Percentiles rank a stretch among this genome's conserved stretches.
These are phyloP conservation scores for Aspergillus sp. DNA, from an alignment of 2,329 filamentous ascomycete species.

Conservation along the genomic window DNA sequence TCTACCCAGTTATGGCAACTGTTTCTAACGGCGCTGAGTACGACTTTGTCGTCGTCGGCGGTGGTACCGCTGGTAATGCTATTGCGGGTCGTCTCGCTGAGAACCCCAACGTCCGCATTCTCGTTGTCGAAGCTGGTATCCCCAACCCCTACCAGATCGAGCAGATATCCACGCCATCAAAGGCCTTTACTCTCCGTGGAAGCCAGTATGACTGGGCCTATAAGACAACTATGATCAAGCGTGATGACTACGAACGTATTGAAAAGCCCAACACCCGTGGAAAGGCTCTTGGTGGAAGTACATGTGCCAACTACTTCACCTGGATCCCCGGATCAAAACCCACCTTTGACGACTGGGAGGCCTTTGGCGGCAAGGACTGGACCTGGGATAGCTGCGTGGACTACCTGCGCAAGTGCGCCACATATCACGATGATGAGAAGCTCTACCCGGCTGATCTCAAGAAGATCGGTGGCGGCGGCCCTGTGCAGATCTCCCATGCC, in stretches of 20 bases:
- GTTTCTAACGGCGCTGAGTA: slow-evolving; percentile 11
- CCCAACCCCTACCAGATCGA: slow-evolving; percentile 52
- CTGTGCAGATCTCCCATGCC: slow-evolving; percentile 55
- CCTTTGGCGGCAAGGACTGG: slow-evolving; percentile 52
- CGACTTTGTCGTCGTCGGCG: slow-evolving; percentile 34
- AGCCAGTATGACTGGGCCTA: slow-evolving; percentile 62
- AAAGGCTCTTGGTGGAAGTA: slow-evolving; percentile 60
- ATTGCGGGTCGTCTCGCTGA: slow-evolving; percentile 56
- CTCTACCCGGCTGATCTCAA: slow-evolving; percentile 49
- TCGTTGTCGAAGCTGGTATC: slow-evolving; percentile 38
- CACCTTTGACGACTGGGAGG: slow-evolving; percentile 55
- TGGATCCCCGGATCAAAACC: slow-evolving; percentile 60
- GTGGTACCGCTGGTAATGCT: slow-evolving; percentile 37
- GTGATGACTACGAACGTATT: slow-evolving; percentile 55
- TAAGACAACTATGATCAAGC: slow-evolving; percentile 61
- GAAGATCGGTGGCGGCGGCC: slow-evolving; percentile 54
- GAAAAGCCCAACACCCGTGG: slow-evolving; percentile 65
- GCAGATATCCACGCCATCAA: slow-evolving; percentile 57
- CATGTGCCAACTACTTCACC: slow-evolving; percentile 62
- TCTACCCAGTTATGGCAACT: not conserved
- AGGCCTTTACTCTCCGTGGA: slow-evolving; percentile 56
- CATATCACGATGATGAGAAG: slow-evolving; percentile 57
- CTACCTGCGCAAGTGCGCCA: slow-evolving; percentile 57
- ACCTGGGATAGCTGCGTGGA: slow-evolving; percentile 53
- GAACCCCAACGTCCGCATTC: slow-evolving; percentile 44